Conservation (phyloP, 164 flowering plant species). For the Buxus sempervirens region DNA sequence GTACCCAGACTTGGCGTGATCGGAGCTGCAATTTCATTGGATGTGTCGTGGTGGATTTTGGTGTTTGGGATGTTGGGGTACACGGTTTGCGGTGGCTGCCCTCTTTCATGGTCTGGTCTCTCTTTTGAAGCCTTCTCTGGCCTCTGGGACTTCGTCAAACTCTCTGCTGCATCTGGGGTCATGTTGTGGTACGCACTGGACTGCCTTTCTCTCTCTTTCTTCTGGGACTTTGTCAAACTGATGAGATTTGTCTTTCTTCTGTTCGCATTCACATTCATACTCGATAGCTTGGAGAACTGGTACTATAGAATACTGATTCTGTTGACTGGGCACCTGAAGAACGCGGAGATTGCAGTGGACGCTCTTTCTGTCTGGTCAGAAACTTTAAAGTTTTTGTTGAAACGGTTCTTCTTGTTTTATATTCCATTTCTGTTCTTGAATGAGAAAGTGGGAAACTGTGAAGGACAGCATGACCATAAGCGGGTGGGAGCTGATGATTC, state of each 20-base stretch:
- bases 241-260: too few species aligned
- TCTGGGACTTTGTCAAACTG: background rate
- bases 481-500: conserved; percentile 67
- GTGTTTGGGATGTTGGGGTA: conserved; percentile 34
- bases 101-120: conserved; percentile 48
- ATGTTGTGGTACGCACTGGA: conserved; percentile 46
- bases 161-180: conserved; percentile 47
- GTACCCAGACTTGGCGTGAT: conserved; percentile 36
- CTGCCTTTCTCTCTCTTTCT: conserved; percentile 5
- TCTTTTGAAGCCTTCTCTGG: conserved; percentile 42
- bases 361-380: conserved; percentile 64
- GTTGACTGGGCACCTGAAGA: conserved; percentile 41
- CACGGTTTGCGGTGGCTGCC: conserved; percentile 42
- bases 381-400: background rate
- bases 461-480: conserved; percentile 47
- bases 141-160: conserved; percentile 44
- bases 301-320: conserved; percentile 56
- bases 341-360: conserved; percentile 42
- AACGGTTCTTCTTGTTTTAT: background rate
- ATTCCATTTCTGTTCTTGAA: too few species aligned
- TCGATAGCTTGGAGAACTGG: conserved; percentile 60
- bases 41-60: conserved; percentile 50
- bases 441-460: too few species aligned
- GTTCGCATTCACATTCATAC: background rate
- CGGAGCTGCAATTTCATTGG: conserved; percentile 33